Evolutionary conservation across 176 grass and related monocot genomes (phyloP).

Genomic region (Guadua angustifolia): DNA sequence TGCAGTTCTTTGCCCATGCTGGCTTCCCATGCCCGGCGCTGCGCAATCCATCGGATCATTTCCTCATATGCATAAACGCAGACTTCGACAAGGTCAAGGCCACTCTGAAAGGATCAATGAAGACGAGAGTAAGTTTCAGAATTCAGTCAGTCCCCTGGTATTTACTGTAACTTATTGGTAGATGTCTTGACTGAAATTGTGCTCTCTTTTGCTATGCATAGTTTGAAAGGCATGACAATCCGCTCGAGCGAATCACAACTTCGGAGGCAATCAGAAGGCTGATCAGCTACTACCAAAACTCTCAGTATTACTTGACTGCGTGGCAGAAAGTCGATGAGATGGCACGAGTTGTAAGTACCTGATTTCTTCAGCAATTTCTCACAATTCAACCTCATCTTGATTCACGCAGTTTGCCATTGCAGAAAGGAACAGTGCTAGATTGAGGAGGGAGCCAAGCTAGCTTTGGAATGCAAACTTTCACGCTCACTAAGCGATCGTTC

Average conservation of each 20-base stretch:
- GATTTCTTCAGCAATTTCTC: slow-evolving; percentile 27
- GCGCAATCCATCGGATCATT: slow-evolving; percentile 95
- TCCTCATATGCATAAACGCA: slow-evolving; percentile 86
- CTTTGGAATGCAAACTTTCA: slow-evolving; percentile 81
- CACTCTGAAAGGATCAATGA: slow-evolving; percentile 95
- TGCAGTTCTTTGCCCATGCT: slow-evolving; percentile 92
- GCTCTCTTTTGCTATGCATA: slow-evolving; percentile 23
- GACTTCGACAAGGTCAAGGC: slow-evolving; percentile 99
- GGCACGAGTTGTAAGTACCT: slow-evolving; percentile 69
- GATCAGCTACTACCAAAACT: slow-evolving; percentile 69
- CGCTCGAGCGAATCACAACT: slow-evolving; percentile 70
- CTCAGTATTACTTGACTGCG: slow-evolving; percentile 62
- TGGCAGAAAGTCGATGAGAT: slow-evolving; percentile 85
- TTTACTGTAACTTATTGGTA: not conserved
- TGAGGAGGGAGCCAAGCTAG: slow-evolving; percentile 91
- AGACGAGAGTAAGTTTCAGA: slow-evolving; percentile 60
- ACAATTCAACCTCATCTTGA: not conserved
- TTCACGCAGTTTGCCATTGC: slow-evolving; percentile 28
- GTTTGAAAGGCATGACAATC: slow-evolving; percentile 86
- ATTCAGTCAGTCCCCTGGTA: not conserved
- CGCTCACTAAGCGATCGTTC: slow-evolving; percentile 79
- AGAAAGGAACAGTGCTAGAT: slow-evolving; percentile 96
- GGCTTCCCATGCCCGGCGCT: slow-evolving; percentile 82
- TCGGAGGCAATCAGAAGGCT: slow-evolving; percentile 77
- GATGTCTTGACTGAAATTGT: slow-evolving; percentile 2